Evolutionary conservation across 2,329 filamentous ascomycete species (phyloP).

Genomic region (Dothideomycetes sp.): DNA sequence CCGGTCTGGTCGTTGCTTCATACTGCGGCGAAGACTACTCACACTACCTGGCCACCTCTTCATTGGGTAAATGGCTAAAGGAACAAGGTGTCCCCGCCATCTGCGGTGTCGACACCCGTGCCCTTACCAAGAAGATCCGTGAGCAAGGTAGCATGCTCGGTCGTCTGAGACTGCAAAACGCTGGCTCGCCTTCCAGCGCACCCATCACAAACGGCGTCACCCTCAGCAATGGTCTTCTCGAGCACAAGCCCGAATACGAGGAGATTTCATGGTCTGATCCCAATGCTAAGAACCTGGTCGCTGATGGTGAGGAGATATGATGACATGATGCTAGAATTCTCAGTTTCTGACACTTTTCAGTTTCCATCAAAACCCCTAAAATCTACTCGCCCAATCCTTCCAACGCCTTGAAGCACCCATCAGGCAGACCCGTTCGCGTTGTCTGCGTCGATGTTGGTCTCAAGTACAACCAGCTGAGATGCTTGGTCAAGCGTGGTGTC

Average conservation of each 20-base stretch:
- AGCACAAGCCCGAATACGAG: slow-evolving; percentile 50
- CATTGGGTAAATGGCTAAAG: slow-evolving; percentile 89
- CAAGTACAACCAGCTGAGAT: slow-evolving; percentile 96
- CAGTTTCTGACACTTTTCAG: slow-evolving; percentile 40
- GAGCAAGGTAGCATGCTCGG: slow-evolving; percentile 95
- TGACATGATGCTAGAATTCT: neutral
- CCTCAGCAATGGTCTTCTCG: slow-evolving; percentile 26
- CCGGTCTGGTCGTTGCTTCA: slow-evolving; percentile 79
- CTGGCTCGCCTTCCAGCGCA: slow-evolving; percentile 28
- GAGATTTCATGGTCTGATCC: slow-evolving; percentile 81
- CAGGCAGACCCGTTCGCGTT: slow-evolving; percentile 76
- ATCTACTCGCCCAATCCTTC: slow-evolving; percentile 69
- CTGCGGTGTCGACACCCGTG: slow-evolving; percentile 88
- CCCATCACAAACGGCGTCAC: slow-evolving; percentile 34
- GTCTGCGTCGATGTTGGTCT: slow-evolving; percentile 93
- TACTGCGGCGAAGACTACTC: slow-evolving; percentile 95
- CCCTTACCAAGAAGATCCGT: slow-evolving; percentile 87
- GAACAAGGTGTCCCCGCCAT: slow-evolving; percentile 91
- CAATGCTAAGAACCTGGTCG: slow-evolving; percentile 85
- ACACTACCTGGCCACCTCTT: slow-evolving; percentile 84
- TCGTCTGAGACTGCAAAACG: slow-evolving; percentile 68
- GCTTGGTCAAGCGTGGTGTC: slow-evolving; percentile 80
- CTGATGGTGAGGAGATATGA: slow-evolving; percentile 62
- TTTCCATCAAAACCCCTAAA: slow-evolving; percentile 79
- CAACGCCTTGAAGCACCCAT: slow-evolving; percentile 72